Conservation (phyloP, 2,329 filamentous ascomycete species). For the Colletotrichum orchidophilum region DNA sequence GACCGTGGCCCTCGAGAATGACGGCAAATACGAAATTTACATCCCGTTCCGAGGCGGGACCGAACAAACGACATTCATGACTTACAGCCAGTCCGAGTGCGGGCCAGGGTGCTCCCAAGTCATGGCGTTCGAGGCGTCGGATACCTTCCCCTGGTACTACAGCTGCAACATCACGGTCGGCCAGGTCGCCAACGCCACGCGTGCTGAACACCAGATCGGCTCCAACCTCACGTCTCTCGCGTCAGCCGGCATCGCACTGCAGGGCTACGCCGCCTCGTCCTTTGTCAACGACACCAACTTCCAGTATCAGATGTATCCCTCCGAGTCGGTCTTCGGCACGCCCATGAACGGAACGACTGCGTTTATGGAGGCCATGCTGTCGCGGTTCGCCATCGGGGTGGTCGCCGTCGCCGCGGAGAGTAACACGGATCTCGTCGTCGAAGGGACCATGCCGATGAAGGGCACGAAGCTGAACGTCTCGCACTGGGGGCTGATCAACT, state of each 20-base stretch:
- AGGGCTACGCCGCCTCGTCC: slow-evolving; percentile 45
- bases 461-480: slow-evolving; percentile 44
- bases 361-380: slow-evolving; percentile 47
- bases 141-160: slow-evolving; percentile 51
- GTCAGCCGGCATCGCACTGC: slow-evolving; percentile 50
- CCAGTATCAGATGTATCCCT: slow-evolving; percentile 53
- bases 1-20: slow-evolving; percentile 38
- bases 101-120: slow-evolving; percentile 42
- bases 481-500: slow-evolving; percentile 43
- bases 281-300: slow-evolving; percentile 36
- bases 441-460: slow-evolving; percentile 43
- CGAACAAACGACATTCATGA: slow-evolving; percentile 49
- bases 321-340: slow-evolving; percentile 49
- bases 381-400: slow-evolving; percentile 48
- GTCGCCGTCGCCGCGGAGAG: slow-evolving; percentile 44
- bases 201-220: slow-evolving; percentile 48
- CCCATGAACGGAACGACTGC: slow-evolving; percentile 41
- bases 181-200: slow-evolving; percentile 44
- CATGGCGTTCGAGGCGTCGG: slow-evolving; percentile 49
- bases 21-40: slow-evolving; percentile 9
- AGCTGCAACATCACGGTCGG: slow-evolving; percentile 49
- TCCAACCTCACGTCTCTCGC: slow-evolving; percentile 45
- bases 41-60: slow-evolving; percentile 42
- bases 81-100: slow-evolving; percentile 38
- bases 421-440: slow-evolving; percentile 39